Conservation (phyloP, 768 basidiomycete species). For the Pilatotrama ljubarskyi region DNA sequence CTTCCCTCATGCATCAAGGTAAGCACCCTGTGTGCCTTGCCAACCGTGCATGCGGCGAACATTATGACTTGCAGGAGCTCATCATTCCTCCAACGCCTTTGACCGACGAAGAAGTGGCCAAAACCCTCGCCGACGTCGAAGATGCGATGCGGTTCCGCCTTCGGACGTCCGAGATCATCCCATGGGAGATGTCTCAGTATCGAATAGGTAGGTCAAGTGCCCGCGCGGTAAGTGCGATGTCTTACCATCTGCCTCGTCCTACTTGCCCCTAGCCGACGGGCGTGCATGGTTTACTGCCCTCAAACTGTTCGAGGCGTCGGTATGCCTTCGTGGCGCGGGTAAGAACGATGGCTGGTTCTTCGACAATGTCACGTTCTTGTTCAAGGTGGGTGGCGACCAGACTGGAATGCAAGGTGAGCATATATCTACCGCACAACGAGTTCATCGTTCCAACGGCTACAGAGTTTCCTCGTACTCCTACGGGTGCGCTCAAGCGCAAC, state of each 20-base stretch:
- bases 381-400: conserved; percentile 71
- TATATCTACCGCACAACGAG: neutral
- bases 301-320: conserved; percentile 69
- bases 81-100: conserved; percentile 66
- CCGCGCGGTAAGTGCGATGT: conserved; percentile 20
- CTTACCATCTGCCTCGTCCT: neutral
- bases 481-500: conserved; percentile 60
- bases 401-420: conserved; percentile 68
- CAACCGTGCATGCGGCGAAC: neutral
- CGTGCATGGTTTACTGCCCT: conserved; percentile 76
- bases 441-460: neutral
- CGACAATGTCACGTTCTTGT: conserved; percentile 71
- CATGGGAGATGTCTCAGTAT: conserved; percentile 76
- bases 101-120: conserved; percentile 63
- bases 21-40: neutral
- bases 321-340: conserved; percentile 72
- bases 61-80: conserved; percentile 51
- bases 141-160: conserved; percentile 78
- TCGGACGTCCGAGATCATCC: conserved; percentile 75
- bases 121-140: conserved; percentile 72
- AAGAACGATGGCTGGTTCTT: conserved; percentile 84
- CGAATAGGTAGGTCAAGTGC: conserved; percentile 51
- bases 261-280: conserved; percentile 56
- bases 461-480: conserved; percentile 77
- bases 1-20: conserved; percentile 85